Percentiles rank a stretch among this genome's conserved stretches.
Conservation (phyloP, 192 early-diverging fungal species). For the Podila verticillata region DNA sequence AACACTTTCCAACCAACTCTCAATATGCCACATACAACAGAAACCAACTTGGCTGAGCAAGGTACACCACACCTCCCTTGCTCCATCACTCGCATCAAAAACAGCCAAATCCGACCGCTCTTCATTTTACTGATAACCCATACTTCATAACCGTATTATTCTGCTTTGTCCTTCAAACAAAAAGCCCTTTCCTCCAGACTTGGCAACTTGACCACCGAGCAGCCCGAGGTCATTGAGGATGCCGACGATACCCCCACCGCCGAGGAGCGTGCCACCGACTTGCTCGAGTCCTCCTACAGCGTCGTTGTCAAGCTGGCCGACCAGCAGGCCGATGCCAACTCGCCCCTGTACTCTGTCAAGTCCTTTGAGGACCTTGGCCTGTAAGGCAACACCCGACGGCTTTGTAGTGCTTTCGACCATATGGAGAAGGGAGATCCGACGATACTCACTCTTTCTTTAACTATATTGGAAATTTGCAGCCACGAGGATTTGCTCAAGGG, state of each 20-base stretch:
- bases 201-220: not conserved
- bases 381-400: constrained; percentile 35
- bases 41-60: constrained; percentile 2
- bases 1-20: not conserved
- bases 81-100: too few relatives aligned
- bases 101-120: too few relatives aligned
- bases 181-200: constrained; percentile 1
- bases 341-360: constrained; percentile 82
- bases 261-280: constrained; percentile 44
- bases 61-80: not conserved
- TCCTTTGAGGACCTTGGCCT: constrained; percentile 82
- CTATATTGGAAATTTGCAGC: constrained; percentile 56
- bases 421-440: too few relatives aligned
- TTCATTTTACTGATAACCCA: too few relatives aligned
- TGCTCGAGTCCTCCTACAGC: constrained; percentile 58
- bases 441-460: not conserved
- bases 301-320: constrained; percentile 64
- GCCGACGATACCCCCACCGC: constrained; percentile 21
- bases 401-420: not conserved
- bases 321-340: constrained; percentile 75
- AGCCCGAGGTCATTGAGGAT: constrained; percentile 3
- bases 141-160: too few relatives aligned
- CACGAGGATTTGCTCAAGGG: constrained; percentile 87
- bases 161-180: not conserved
- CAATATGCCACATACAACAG: not conserved